phyloP scores from a whole-genome alignment of 2,329 filamentous ascomycete genomes.

The Bertia moriformis region DNA sequence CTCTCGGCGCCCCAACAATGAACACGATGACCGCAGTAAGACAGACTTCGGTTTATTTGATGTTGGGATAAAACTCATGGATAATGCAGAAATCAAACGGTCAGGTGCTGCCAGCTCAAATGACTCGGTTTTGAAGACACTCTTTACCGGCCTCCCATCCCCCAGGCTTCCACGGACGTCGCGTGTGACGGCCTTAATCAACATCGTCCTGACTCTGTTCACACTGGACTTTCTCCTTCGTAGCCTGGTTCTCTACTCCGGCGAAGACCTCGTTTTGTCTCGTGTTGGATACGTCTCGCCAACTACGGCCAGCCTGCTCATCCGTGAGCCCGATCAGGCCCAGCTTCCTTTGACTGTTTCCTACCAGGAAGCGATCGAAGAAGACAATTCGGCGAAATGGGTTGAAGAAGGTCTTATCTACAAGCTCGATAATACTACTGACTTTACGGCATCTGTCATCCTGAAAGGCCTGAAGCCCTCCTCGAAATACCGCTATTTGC shows the following conservation, averaged over 20 bases:
- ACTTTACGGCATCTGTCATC: conserved; percentile 40
- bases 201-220: not conserved
- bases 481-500: conserved; percentile 43
- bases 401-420: conserved; percentile 26
- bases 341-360: conserved; percentile 37
- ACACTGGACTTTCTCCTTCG: conserved; percentile 38
- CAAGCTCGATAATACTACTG: conserved; percentile 35
- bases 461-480: conserved; percentile 36
- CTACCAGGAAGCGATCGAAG: conserved; percentile 11
- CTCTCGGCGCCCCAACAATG: too few species aligned
- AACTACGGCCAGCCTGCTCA: conserved; percentile 40
- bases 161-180: not conserved
- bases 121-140: not conserved
- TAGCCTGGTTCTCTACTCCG: conserved; percentile 36
- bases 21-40: too few species aligned
- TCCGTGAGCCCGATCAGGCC: conserved; percentile 40
- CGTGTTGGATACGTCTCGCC: conserved; percentile 51
- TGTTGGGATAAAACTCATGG: too few species aligned
- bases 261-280: conserved; percentile 41
- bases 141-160: not conserved
- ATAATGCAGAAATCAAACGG: not conserved
- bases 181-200: not conserved
- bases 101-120: not conserved
- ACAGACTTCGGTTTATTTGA: too few species aligned
- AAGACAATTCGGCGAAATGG: conserved; percentile 11